These are phyloP conservation scores for Torrubiella hemipterigena DNA, from an alignment of 2,329 filamentous ascomycete genomes.

Conservation along the genomic window DNA sequence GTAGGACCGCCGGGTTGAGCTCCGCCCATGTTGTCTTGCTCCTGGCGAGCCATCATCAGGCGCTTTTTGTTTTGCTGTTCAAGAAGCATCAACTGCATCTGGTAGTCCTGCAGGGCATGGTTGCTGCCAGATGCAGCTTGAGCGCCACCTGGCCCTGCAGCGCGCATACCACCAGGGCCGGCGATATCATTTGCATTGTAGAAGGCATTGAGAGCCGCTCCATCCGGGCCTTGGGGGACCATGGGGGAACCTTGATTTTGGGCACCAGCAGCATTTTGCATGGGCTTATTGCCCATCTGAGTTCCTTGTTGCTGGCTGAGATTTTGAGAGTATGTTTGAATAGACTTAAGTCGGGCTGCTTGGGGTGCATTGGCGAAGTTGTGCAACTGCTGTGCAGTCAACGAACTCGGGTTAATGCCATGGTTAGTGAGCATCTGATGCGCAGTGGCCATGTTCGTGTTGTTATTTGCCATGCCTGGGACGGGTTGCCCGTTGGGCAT, in stretches of 20 bases:
- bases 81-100: constrained; percentile 79
- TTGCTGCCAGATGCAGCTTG: constrained; percentile 47
- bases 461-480: constrained; percentile 55
- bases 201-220: constrained; percentile 39
- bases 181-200: constrained; percentile 54
- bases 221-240: constrained; percentile 63
- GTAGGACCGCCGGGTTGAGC: constrained; percentile 39
- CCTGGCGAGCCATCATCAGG: constrained; percentile 69
- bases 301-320: constrained; percentile 71
- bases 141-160: constrained; percentile 32
- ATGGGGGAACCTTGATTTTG: constrained; percentile 72
- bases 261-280: constrained; percentile 60
- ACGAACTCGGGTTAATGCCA: constrained; percentile 62
- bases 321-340: constrained; percentile 78
- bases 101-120: constrained; percentile 75
- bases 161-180: constrained; percentile 46
- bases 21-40: constrained; percentile 52
- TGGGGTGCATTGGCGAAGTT: constrained; percentile 42
- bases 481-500: constrained; percentile 62
- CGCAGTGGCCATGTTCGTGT: constrained; percentile 34
- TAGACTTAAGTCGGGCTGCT: constrained; percentile 65
- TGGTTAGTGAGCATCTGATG: constrained; percentile 53
- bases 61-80: constrained; percentile 84
- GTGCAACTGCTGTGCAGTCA: constrained; percentile 68
- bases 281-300: constrained; percentile 71